phyloP scores from a whole-genome alignment of 371 early-diverging fungal species.

The Rhizoclosmatium hyalinum region DNA sequence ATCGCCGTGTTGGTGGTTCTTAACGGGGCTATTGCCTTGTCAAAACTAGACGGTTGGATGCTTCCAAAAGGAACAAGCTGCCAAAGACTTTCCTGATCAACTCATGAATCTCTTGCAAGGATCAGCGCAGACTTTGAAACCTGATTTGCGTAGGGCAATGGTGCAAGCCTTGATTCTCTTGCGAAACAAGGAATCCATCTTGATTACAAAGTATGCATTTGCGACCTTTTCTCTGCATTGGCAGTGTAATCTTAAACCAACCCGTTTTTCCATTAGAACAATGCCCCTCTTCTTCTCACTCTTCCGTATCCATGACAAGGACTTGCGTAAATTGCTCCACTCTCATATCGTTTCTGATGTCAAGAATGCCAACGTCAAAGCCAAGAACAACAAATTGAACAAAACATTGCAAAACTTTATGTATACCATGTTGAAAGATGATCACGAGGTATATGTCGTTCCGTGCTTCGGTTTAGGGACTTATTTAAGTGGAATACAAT shows the following conservation, averaged over 20 bases:
- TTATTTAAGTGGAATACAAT: no score
- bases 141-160: constrained; percentile 83
- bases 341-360: constrained; percentile 93
- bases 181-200: constrained; percentile 81
- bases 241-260: neutral
- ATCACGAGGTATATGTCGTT: constrained; percentile 47
- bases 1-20: neutral
- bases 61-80: constrained; percentile 77
- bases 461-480: neutral
- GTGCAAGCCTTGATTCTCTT: constrained; percentile 91
- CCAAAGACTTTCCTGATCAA: constrained; percentile 74
- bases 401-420: constrained; percentile 93
- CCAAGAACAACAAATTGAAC: constrained; percentile 95
- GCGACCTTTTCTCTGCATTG: neutral
- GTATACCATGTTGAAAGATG: constrained; percentile 84
- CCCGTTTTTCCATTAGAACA: constrained; percentile 41
- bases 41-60: constrained; percentile 54
- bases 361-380: constrained; percentile 86
- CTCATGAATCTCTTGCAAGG: constrained; percentile 80
- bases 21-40: neutral
- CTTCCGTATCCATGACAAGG: constrained; percentile 91
- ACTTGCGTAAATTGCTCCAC: constrained; percentile 84
- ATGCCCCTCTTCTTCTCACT: constrained; percentile 93
- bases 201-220: constrained; percentile 57
- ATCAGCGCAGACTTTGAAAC: constrained; percentile 77